These are phyloP conservation scores for Pichia deserticola DNA, from an alignment of 805 yeast genomes.

Conservation along the genomic window DNA sequence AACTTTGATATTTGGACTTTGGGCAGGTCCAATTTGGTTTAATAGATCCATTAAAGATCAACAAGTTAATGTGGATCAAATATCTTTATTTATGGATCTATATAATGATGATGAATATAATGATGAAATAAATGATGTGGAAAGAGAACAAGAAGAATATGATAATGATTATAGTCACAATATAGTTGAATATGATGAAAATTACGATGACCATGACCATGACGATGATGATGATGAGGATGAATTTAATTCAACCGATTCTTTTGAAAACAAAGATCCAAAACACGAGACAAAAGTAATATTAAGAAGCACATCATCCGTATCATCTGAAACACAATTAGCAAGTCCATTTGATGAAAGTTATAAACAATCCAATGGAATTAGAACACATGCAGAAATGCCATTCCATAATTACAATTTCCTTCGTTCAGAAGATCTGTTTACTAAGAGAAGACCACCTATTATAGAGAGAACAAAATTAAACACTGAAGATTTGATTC, in stretches of 20 bases:
- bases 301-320: neutral
- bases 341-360: neutral
- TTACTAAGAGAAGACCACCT: neutral
- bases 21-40: conserved; percentile 48
- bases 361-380: neutral
- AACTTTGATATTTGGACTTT: conserved; percentile 16
- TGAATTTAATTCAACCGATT: neutral
- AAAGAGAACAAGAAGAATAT: neutral
- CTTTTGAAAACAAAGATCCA: neutral
- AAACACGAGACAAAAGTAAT: neutral
- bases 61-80: conserved; percentile 1
- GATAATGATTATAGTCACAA: neutral
- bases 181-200: neutral
- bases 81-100: conserved; percentile 1
- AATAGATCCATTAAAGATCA: conserved; percentile 32
- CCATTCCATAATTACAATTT: neutral
- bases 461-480: neutral
- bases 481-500: neutral
- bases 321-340: neutral
- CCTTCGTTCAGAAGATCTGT: neutral
- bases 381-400: no score
- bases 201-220: neutral
- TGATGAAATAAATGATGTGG: conserved; percentile 4
- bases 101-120: conserved; percentile 5
- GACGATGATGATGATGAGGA: neutral